Conservation (phyloP, 2,329 filamentous ascomycete species). For the Aspergillus sclerotialis region DNA sequence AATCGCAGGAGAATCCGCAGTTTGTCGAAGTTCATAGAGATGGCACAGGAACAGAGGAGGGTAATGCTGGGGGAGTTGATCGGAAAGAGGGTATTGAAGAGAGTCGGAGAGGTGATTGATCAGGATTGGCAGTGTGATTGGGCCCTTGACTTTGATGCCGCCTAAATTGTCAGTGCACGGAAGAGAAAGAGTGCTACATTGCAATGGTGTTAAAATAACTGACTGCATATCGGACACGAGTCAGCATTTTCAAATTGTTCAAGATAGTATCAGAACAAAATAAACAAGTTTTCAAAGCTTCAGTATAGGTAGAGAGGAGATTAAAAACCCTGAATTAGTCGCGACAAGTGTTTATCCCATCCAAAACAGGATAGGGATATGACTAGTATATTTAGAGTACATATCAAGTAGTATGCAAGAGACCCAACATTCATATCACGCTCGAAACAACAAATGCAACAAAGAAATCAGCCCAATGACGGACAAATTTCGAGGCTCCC, state of each 20-base stretch:
- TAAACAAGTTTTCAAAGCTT: too few relatives aligned
- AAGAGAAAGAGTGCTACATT: too few relatives aligned
- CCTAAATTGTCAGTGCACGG: too few relatives aligned
- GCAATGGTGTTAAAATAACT: too few relatives aligned
- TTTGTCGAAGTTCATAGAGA: slow-evolving; percentile 47
- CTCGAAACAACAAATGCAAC: slow-evolving; percentile 17
- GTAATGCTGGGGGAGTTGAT: slow-evolving; percentile 46
- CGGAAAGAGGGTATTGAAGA: slow-evolving; percentile 49
- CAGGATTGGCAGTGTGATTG: slow-evolving; percentile 38
- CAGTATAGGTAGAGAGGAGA: slow-evolving; percentile 23
- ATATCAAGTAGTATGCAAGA: slow-evolving; percentile 29
- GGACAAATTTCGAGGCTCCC: slow-evolving; percentile 2
- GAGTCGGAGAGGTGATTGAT: slow-evolving; percentile 48
- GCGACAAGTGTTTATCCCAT: slow-evolving; percentile 15
- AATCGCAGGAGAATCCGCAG: not conserved
- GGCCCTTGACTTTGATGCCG: slow-evolving; percentile 12
- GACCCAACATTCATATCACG: slow-evolving; percentile 18
- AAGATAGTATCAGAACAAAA: not conserved
- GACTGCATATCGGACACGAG: not conserved
- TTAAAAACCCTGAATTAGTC: slow-evolving; percentile 23
- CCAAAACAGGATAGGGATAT: slow-evolving; percentile 12
- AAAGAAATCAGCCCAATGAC: slow-evolving; percentile 9
- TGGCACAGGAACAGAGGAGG: slow-evolving; percentile 46
- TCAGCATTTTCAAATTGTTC: not conserved
- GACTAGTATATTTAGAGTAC: slow-evolving; percentile 20